These are phyloP conservation scores for Pontederia paniculata DNA, from an alignment of 176 grass and related monocot species.

Conservation along the genomic window DNA sequence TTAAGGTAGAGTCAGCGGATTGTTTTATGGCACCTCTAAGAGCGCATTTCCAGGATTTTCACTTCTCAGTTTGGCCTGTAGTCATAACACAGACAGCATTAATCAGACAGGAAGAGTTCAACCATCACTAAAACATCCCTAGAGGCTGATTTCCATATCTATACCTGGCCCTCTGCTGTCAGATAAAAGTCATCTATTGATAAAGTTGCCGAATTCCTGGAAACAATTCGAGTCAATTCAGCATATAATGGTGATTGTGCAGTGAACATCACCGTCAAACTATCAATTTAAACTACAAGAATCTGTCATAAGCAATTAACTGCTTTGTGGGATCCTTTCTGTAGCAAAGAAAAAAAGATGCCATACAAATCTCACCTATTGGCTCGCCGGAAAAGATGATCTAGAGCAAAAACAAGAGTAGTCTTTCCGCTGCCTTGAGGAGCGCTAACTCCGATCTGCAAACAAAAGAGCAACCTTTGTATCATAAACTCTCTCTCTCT, in stretches of 20 bases:
- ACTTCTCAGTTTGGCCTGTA: constrained; percentile 63
- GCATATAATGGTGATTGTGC: constrained; percentile 3
- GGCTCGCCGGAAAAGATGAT: constrained; percentile 61
- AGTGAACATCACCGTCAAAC: not conserved
- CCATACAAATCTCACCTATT: constrained; percentile 43
- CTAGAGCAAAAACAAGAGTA: constrained; percentile 89
- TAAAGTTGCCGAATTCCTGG: constrained; percentile 59
- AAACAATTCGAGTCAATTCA: constrained; percentile 2
- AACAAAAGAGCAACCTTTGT: constrained; percentile 18
- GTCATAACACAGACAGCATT: constrained; percentile 13
- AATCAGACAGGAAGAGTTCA: constrained; percentile 1
- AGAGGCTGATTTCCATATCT: constrained; percentile 17
- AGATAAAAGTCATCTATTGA: constrained; percentile 99
- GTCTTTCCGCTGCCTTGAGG: constrained; percentile 98
- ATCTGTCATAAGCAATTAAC: too few species aligned
- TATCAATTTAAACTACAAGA: not conserved
- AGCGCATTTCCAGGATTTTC: constrained; percentile 67
- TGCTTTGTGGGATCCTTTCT: too few species aligned
- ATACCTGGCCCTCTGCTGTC: constrained; percentile 74
- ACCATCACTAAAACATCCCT: constrained; percentile 1
- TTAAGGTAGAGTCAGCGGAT: not conserved
- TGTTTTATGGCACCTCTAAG: constrained; percentile 57
- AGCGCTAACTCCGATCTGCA: constrained; percentile 89
- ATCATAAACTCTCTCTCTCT: constrained; percentile 5
- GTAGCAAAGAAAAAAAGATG: not conserved